Conservation (phyloP, 352 stramenopile genomes). For the Globisporangium paroecandrum region DNA sequence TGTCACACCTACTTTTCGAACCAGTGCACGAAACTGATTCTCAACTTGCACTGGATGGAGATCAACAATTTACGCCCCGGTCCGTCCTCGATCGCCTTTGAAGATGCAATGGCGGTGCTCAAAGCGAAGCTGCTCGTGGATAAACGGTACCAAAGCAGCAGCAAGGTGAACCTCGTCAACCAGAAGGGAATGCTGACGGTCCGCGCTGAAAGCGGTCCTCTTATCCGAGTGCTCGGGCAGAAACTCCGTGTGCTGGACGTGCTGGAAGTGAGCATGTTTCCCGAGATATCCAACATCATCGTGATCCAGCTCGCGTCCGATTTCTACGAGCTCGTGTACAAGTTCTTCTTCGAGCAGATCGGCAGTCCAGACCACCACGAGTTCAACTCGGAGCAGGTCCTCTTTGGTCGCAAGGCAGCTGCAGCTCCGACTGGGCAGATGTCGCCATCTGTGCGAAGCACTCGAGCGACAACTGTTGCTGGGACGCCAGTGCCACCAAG, state of each 20-base stretch:
- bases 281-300: slow-evolving; percentile 79
- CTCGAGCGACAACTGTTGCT: not conserved
- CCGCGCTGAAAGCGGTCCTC: slow-evolving; percentile 66
- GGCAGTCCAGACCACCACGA: slow-evolving; percentile 25
- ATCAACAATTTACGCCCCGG: slow-evolving; percentile 79
- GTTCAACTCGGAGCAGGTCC: slow-evolving; percentile 40
- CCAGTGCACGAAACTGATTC: slow-evolving; percentile 66
- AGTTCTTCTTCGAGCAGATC: slow-evolving; percentile 80
- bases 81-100: slow-evolving; percentile 66
- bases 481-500: not conserved
- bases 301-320: slow-evolving; percentile 78
- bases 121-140: slow-evolving; percentile 66
- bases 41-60: slow-evolving; percentile 82
- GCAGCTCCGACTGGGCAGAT: not conserved
- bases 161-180: slow-evolving; percentile 24
- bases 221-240: slow-evolving; percentile 59
- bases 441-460: slow-evolving; percentile 2
- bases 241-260: slow-evolving; percentile 74
- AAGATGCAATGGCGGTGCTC: slow-evolving; percentile 68
- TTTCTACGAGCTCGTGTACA: slow-evolving; percentile 83
- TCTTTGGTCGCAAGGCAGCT: slow-evolving; percentile 53
- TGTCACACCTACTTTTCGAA: slow-evolving; percentile 68
- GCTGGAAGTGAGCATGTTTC: slow-evolving; percentile 80
- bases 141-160: slow-evolving; percentile 44
- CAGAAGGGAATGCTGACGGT: slow-evolving; percentile 76